Percentiles rank a stretch among this genome's conserved stretches.
These are phyloP conservation scores for Closterium sp. DNA, from an alignment of 139 green algal species.

Conservation along the genomic window DNA sequence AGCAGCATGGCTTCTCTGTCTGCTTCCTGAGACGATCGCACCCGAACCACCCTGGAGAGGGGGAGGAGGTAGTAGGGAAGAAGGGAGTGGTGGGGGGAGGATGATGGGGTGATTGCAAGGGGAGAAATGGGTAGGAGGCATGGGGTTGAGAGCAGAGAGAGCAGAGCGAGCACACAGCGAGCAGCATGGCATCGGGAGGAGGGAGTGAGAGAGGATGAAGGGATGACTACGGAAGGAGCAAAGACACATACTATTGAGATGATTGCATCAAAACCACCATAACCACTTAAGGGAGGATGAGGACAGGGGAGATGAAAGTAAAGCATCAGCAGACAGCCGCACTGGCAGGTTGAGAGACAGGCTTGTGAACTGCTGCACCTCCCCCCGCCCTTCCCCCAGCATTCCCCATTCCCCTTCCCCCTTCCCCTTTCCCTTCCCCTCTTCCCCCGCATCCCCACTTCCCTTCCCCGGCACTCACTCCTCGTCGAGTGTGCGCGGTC, in stretches of 20 bases:
- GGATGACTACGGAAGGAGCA: background rate
- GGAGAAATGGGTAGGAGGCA: too few species aligned
- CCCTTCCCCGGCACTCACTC: constrained; percentile 61
- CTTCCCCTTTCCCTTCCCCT: background rate
- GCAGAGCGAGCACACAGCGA: too few species aligned
- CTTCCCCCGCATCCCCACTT: background rate
- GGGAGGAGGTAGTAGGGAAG: background rate
- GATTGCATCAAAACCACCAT: too few species aligned
- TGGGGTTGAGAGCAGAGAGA: too few species aligned
- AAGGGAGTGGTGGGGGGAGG: background rate
- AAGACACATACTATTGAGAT: too few species aligned
- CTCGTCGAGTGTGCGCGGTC: constrained; percentile 75
- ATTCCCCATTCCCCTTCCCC: constrained; percentile 40
- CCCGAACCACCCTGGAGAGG: constrained; percentile 66
- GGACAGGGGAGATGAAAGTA: too few species aligned
- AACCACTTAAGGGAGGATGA: too few species aligned
- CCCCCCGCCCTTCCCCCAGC: constrained; percentile 52
- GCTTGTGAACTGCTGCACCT: background rate
- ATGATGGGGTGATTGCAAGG: background rate
- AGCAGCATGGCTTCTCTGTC: constrained; percentile 88
- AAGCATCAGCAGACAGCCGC: background rate
- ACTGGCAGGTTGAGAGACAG: constrained; percentile 25
- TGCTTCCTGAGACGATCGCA: constrained; percentile 66
- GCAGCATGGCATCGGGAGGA: background rate
- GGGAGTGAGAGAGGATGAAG: background rate